phyloP scores from a whole-genome alignment of 129 eudicot species.

The Daucus carota region DH1_v3.0 NC_030387.2:6524001-6524500 shows the following conservation, averaged over 20 bases:
- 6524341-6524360: neutral
- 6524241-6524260: neutral
- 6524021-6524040: neutral
- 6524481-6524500: constrained; percentile 98
- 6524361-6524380: neutral
- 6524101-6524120: neutral
- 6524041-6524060: neutral
- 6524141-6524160: neutral
- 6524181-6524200: neutral
- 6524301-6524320: neutral
- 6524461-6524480: constrained; percentile 83
- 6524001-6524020: neutral
- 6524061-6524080: neutral
- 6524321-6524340: neutral
- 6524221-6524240: neutral
- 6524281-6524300: neutral
- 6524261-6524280: neutral
- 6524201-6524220: neutral
- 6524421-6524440: neutral
- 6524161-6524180: neutral
- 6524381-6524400: neutral
- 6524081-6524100: neutral
- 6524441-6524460: constrained; percentile 44
- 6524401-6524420: neutral
- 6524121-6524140: neutral